Conservation (phyloP, 352 stramenopile genomes). For the Phytophthora pisi region DNA sequence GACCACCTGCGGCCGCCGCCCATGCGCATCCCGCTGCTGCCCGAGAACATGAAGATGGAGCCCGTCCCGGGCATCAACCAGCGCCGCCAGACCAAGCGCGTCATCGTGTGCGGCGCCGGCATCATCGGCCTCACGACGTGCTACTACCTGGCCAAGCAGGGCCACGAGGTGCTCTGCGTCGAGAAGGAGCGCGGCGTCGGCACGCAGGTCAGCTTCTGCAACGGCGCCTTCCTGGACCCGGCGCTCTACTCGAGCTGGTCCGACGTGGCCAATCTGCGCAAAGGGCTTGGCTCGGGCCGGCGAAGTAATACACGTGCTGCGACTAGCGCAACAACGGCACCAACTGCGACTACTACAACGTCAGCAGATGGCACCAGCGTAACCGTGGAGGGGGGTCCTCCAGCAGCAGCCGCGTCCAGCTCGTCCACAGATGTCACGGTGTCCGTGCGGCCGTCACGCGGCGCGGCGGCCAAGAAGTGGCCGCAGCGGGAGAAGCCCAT, state of each 20-base stretch:
- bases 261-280: slow-evolving; percentile 68
- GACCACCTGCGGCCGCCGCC: slow-evolving; percentile 53
- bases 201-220: slow-evolving; percentile 83
- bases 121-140: slow-evolving; percentile 87
- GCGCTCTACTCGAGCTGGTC: slow-evolving; percentile 85
- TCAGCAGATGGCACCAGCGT: slow-evolving; percentile 43
- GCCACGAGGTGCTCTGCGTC: slow-evolving; percentile 87
- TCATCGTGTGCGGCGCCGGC: slow-evolving; percentile 86
- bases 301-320: slow-evolving; percentile 7
- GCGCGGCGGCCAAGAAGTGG: slow-evolving; percentile 46
- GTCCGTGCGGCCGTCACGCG: slow-evolving; percentile 22
- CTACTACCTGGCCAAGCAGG: slow-evolving; percentile 86
- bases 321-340: slow-evolving; percentile 13
- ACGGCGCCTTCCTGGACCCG: slow-evolving; percentile 84
- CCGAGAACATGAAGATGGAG: slow-evolving; percentile 75
- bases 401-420: slow-evolving; percentile 42
- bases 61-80: slow-evolving; percentile 61
- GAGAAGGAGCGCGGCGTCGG: slow-evolving; percentile 83
- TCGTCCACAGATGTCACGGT: slow-evolving; percentile 35
- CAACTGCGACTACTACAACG: slow-evolving; percentile 6
- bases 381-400: slow-evolving; percentile 37
- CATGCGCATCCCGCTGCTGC: slow-evolving; percentile 63
- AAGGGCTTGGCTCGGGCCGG: slow-evolving; percentile 30
- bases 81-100: slow-evolving; percentile 69
- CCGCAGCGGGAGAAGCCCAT: slow-evolving; percentile 70